phyloP scores from a whole-genome alignment of 208 protist species.

The Acanthamoeba polyphaga region DNA sequence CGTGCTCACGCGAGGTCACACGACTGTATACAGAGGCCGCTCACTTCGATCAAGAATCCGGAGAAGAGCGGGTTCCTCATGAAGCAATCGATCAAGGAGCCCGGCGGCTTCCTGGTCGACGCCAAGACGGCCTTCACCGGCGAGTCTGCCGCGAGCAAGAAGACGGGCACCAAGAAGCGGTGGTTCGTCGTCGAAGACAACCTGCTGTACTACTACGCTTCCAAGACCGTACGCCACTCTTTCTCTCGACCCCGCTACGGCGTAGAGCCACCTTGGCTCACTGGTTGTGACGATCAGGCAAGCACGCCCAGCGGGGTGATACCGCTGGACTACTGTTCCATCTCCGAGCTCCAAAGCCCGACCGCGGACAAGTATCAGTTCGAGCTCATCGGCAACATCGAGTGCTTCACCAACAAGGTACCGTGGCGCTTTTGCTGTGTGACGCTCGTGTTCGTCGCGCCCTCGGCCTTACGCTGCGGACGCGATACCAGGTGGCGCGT shows the following conservation, averaged over 20 bases:
- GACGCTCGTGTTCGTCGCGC: no score
- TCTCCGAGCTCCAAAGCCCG: conserved; percentile 27
- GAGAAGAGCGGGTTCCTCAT: conserved; percentile 71
- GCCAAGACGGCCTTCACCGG: conserved; percentile 2
- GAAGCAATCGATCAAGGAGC: conserved; percentile 61
- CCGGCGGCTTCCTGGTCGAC: neutral
- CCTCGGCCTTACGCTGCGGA: no score
- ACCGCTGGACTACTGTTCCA: conserved; percentile 50
- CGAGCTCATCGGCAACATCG: conserved; percentile 4
- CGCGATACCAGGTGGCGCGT: neutral
- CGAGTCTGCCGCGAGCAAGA: neutral
- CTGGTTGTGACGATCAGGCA: neutral
- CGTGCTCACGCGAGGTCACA: neutral
- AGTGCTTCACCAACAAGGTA: conserved; percentile 24
- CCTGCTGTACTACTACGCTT: conserved; percentile 41
- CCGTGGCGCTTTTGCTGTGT: neutral
- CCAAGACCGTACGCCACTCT: neutral
- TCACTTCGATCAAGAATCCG: neutral
- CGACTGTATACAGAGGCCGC: neutral
- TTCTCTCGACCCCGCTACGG: no score
- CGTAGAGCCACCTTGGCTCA: no score
- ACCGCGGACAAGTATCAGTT: conserved; percentile 20
- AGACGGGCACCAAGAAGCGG: conserved; percentile 4
- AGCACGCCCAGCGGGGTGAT: conserved; percentile 35
- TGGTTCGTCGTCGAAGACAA: conserved; percentile 63